Evolutionary conservation across 345 rosid genomes (phyloP).

Genomic region (Eucalyptus regnans): DNA sequence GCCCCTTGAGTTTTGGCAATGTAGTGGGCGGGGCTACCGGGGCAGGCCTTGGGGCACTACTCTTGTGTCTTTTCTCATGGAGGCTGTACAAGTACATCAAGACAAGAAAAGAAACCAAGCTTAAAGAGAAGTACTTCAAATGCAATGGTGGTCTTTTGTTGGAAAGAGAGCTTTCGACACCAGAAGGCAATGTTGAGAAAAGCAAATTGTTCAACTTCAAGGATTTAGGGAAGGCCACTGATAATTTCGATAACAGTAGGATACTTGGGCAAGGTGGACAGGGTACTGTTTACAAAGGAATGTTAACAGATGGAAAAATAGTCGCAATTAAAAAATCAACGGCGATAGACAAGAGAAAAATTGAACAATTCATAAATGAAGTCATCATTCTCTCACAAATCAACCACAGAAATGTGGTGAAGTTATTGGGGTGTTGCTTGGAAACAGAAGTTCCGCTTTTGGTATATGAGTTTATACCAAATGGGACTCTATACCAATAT

Average conservation of each 20-base stretch:
- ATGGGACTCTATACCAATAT: background rate
- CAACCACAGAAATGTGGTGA: background rate
- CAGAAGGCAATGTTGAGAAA: background rate
- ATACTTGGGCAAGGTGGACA: background rate
- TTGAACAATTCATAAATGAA: background rate
- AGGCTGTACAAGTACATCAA: background rate
- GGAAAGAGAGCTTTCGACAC: background rate
- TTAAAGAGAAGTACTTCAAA: background rate
- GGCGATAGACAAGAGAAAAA: fast-evolving
- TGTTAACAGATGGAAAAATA: background rate
- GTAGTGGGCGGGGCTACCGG: fast-evolving
- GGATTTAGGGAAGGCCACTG: background rate
- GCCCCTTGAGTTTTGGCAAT: background rate
- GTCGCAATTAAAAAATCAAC: background rate
- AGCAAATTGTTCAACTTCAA: background rate
- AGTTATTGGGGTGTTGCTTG: background rate
- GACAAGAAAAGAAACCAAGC: background rate
- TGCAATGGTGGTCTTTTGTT: background rate
- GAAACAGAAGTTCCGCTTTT: background rate
- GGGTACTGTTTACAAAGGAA: background rate
- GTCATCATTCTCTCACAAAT: background rate
- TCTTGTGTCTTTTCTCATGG: background rate
- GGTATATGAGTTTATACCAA: background rate
- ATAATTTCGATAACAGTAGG: background rate
- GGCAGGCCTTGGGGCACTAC: fast-evolving